Base-by-base conservation (phyloP, 768 basidiomycete species). In the Dictyophora rubrovolvata region DNA sequence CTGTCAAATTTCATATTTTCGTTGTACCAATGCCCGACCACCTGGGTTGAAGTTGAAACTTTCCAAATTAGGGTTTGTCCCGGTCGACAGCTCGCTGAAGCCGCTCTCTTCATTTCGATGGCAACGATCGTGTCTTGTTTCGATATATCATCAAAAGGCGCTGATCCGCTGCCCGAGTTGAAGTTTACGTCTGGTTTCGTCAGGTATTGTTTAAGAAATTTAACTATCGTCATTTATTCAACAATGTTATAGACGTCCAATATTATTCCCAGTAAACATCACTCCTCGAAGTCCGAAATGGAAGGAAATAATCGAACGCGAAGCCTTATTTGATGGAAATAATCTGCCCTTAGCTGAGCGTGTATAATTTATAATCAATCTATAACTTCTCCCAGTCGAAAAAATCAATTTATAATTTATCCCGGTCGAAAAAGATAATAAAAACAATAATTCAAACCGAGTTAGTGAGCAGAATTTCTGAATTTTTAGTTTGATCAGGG, bases 41-140 rank as follows among this genome's bases (percentile, higher is more conserved):
- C n/a, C n/a, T 56, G 55, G 55, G 55, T 46, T 18, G 55, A 37
- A 56, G 28, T 28, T 28, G 28, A 28, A 28, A 28, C 20, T 6
- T 11, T 23, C 28, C 20, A 4, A 18, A 21, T 17, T 20, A 57
- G 67, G 53, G 61, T 63, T 1, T 67, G 65, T 50, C 64, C 65
- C 28, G 65, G 66, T 35, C 65, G 61, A 1, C 57, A 66, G 34
- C 60, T 66, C 21, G 66, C 62, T 0, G 63, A 65, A 23, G 35
- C 60, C 1, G 20, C 54, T 0, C 50, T 66, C 20, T 66, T 60
- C 54, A 61, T 67, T 23, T 55, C 58, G 7, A 62, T 61, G 20
- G 64, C 65, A 10, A 60, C 59, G 11, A 53, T 63, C 22, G 55
- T 66, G 16, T 56, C 63, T 12, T 55, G 60, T 20, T 61, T 67